Evolutionary conservation across 2,329 filamentous ascomycete genomes (phyloP).

Genomic region (Didymosphaeria variabile): DNA sequence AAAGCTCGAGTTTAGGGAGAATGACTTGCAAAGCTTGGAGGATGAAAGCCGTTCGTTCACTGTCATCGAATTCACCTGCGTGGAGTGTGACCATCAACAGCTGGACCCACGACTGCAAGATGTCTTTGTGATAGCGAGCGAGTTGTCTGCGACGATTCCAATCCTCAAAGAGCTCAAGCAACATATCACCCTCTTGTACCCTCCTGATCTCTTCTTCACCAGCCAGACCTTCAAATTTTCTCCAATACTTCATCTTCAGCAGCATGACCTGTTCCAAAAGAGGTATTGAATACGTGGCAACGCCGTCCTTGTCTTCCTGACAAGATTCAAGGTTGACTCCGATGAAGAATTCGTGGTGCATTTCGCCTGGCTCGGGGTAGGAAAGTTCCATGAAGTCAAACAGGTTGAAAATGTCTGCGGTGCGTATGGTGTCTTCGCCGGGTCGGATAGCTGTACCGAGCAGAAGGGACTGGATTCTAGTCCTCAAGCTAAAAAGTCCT

Average conservation of each 20-base stretch:
- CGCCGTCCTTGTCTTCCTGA: slow-evolving; percentile 64
- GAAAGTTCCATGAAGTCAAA: slow-evolving; percentile 86
- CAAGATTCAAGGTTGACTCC: slow-evolving; percentile 75
- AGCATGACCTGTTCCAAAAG: slow-evolving; percentile 78
- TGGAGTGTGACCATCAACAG: slow-evolving; percentile 85
- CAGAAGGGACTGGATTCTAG: slow-evolving; percentile 67
- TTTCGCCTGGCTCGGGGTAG: slow-evolving; percentile 56
- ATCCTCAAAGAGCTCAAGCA: slow-evolving; percentile 69
- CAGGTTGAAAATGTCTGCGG: slow-evolving; percentile 86
- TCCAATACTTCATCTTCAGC: slow-evolving; percentile 71
- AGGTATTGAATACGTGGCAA: slow-evolving; percentile 71
- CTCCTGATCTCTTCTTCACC: slow-evolving; percentile 47
- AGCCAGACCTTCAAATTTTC: slow-evolving; percentile 51
- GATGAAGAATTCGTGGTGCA: slow-evolving; percentile 68
- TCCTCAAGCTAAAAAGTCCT: slow-evolving; percentile 65
- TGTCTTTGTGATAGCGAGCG: slow-evolving; percentile 65
- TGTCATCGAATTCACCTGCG: slow-evolving; percentile 79
- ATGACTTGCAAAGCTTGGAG: slow-evolving; percentile 87
- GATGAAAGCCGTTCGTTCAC: slow-evolving; percentile 78
- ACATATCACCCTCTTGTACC: slow-evolving; percentile 60
- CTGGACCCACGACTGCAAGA: slow-evolving; percentile 85
- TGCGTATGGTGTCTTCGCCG: slow-evolving; percentile 70
- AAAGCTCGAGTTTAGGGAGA: slow-evolving; percentile 84
- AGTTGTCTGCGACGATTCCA: slow-evolving; percentile 71
- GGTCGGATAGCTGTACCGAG: slow-evolving; percentile 77